Percentiles rank a stretch among this genome's conserved stretches.
phyloP scores from a whole-genome alignment of 2,329 filamentous ascomycete genomes.

The Ophioceras dolichostomum region DNA sequence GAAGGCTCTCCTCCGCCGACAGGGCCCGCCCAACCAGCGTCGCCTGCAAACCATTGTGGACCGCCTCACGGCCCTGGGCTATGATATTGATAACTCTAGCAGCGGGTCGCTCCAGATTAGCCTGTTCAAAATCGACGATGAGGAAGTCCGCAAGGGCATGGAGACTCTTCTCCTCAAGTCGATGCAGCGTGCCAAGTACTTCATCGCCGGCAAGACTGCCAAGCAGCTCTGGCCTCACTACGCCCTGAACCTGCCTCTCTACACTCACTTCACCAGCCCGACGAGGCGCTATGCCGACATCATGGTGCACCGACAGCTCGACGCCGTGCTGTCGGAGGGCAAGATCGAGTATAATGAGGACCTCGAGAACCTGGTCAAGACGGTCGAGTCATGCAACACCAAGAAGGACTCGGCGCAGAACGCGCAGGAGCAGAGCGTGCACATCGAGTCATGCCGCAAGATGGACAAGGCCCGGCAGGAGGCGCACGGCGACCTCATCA shows the following conservation, averaged over 20 bases:
- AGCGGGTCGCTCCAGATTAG: constrained; percentile 90
- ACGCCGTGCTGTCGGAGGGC: constrained; percentile 71
- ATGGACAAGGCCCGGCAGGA: constrained; percentile 91
- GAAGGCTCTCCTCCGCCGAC: constrained; percentile 83
- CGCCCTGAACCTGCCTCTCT: constrained; percentile 80
- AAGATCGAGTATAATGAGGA: constrained; percentile 81
- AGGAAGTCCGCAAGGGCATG: constrained; percentile 90
- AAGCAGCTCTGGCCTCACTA: constrained; percentile 80
- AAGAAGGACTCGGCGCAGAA: constrained; percentile 98
- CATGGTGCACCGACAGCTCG: constrained; percentile 88
- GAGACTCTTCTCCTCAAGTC: constrained; percentile 91
- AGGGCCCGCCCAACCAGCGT: constrained; percentile 73
- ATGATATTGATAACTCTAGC: constrained; percentile 78
- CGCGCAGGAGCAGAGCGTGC: constrained; percentile 96
- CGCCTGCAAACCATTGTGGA: constrained; percentile 85
- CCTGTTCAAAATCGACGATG: constrained; percentile 83
- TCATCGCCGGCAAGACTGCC: constrained; percentile 65
- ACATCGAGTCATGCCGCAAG: constrained; percentile 90
- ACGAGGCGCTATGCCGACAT: constrained; percentile 92
- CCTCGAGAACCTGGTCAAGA: constrained; percentile 78
- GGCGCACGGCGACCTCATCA: constrained; percentile 80
- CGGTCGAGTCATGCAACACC: constrained; percentile 89
- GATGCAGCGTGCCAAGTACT: constrained; percentile 95
- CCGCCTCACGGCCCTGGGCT: constrained; percentile 83
- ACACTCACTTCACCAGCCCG: constrained; percentile 95